A percentile compares a stretch with the other conserved stretches of the same genome.
These are phyloP conservation scores for Epichloe festucae DNA, from an alignment of 2,329 filamentous ascomycete species.

Conservation along the genomic window DNA sequence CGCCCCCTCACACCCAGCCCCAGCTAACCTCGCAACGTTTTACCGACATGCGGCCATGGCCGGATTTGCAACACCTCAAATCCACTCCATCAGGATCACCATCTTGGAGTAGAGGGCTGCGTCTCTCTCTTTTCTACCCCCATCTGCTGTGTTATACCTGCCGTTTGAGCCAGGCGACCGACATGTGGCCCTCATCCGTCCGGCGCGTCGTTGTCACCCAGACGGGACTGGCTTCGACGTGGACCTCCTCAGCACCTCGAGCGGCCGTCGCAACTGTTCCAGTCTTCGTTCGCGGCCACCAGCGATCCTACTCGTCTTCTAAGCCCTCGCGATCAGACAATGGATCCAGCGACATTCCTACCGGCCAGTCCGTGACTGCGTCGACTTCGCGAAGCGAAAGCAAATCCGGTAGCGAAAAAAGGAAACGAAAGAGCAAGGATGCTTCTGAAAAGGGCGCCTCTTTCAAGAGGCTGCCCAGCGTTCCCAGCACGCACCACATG, in stretches of 20 bases:
- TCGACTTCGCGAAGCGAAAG: conserved; percentile 29
- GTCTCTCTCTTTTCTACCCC: conserved; percentile 7
- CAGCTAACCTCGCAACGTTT: conserved; percentile 1
- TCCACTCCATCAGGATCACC: conserved; percentile 20
- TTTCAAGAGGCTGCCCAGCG: conserved; percentile 52
- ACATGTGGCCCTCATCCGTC: conserved; percentile 43
- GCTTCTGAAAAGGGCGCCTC: conserved; percentile 29
- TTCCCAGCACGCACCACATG: conserved; percentile 63
- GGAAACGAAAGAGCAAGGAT: conserved; percentile 47
- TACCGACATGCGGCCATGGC: conserved; percentile 20
- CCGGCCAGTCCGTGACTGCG: conserved; percentile 36
- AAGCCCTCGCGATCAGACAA: conserved; percentile 50
- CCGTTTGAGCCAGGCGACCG: conserved; percentile 15
- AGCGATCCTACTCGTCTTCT: conserved; percentile 46
- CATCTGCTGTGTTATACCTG: conserved; percentile 1
- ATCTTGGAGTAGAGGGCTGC: conserved; percentile 13
- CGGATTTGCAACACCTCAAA: conserved; percentile 18
- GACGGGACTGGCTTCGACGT: conserved; percentile 28
- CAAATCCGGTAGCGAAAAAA: conserved; percentile 35
- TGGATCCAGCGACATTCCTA: conserved; percentile 36
- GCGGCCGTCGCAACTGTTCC: conserved; percentile 21
- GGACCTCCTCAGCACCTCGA: conserved; percentile 29
- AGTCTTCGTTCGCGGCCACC: conserved; percentile 29
- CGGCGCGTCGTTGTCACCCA: conserved; percentile 39
- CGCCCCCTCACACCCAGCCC: conserved; percentile 7